phyloP scores from a whole-genome alignment of 2,329 filamentous ascomycete species.

The Phaeosphaeriaceae sp. region DNA sequence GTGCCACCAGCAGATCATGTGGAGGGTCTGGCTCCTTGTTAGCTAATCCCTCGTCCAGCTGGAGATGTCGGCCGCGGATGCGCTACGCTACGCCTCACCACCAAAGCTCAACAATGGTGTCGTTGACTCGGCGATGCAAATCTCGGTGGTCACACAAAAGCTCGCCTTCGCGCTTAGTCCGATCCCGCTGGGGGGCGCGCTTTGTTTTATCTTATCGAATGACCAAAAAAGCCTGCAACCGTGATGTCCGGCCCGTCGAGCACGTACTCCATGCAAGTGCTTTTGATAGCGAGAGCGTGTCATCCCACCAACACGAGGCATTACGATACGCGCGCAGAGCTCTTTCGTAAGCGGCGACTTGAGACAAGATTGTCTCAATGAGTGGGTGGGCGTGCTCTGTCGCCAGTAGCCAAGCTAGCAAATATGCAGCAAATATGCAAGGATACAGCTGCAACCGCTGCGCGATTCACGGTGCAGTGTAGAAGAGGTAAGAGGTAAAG shows the following conservation, averaged over 20 bases:
- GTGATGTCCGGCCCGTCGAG: slow-evolving; percentile 11
- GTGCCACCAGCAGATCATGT: slow-evolving; percentile 33
- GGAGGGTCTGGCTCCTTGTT: slow-evolving; percentile 23
- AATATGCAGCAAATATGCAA: slow-evolving; percentile 26
- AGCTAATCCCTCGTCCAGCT: slow-evolving; percentile 25
- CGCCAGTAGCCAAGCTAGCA: slow-evolving; percentile 21
- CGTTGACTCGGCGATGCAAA: slow-evolving; percentile 31
- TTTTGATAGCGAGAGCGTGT: slow-evolving; percentile 21
- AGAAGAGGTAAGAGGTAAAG: slow-evolving; percentile 1
- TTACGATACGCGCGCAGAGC: slow-evolving; percentile 32
- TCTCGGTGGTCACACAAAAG: slow-evolving; percentile 35
- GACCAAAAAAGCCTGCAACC: slow-evolving; percentile 24
- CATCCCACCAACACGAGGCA: slow-evolving; percentile 27
- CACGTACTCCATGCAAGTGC: slow-evolving; percentile 24
- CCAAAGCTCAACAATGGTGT: slow-evolving; percentile 25
- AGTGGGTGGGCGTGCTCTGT: slow-evolving; percentile 16
- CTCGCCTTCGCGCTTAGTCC: slow-evolving; percentile 31
- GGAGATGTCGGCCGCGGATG: slow-evolving; percentile 42
- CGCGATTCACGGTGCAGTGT: neutral
- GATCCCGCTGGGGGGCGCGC: slow-evolving; percentile 20
- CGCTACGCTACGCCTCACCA: slow-evolving; percentile 31
- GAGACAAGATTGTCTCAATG: slow-evolving; percentile 16
- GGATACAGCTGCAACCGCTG: slow-evolving; percentile 18
- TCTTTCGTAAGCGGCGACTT: slow-evolving; percentile 36
- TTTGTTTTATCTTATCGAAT: slow-evolving; percentile 37